A percentile compares a stretch with the other conserved stretches of the same genome.
Conservation (phyloP, 768 basidiomycete species). For the Neoboletus subvelutipes region DNA sequence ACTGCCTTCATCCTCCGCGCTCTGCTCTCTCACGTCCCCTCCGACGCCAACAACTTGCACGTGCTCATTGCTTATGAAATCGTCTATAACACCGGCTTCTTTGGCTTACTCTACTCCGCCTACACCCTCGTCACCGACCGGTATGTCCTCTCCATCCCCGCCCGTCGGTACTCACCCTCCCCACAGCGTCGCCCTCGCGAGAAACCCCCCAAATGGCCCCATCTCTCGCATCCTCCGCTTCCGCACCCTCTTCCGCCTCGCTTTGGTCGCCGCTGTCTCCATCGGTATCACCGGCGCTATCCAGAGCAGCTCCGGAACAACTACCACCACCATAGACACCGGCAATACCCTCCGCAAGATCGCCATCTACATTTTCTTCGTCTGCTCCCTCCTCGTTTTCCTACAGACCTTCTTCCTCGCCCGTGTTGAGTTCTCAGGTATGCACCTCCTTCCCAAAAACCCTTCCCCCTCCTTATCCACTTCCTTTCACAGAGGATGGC, state of each 20-base stretch:
- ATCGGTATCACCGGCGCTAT: conserved; percentile 32
- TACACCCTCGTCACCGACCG: conserved; percentile 31
- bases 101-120: conserved; percentile 29
- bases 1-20: conserved; percentile 19
- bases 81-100: conserved; percentile 38
- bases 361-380: conserved; percentile 33
- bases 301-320: conserved; percentile 3
- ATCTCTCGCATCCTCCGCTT: conserved; percentile 17
- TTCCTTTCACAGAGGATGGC: conserved; percentile 5
- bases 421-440: conserved; percentile 16
- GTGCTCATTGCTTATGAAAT: conserved; percentile 31
- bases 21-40: conserved; percentile 9
- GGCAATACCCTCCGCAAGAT: conserved; percentile 28
- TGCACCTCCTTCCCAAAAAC: background rate
- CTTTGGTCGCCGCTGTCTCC: conserved; percentile 25
- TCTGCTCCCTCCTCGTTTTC: conserved; percentile 23
- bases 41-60: conserved; percentile 23
- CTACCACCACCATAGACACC: conserved; percentile 4
- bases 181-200: conserved; percentile 13
- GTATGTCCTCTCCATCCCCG: conserved; percentile 15
- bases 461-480: background rate
- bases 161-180: background rate
- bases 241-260: conserved; percentile 26
- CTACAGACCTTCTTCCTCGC: conserved; percentile 21
- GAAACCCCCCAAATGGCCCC: conserved; percentile 16